A percentile compares a stretch with the other conserved stretches of the same genome.
phyloP scores from a whole-genome alignment of 2,329 filamentous ascomycete genomes.

The Teratosphaeria destructans region DNA sequence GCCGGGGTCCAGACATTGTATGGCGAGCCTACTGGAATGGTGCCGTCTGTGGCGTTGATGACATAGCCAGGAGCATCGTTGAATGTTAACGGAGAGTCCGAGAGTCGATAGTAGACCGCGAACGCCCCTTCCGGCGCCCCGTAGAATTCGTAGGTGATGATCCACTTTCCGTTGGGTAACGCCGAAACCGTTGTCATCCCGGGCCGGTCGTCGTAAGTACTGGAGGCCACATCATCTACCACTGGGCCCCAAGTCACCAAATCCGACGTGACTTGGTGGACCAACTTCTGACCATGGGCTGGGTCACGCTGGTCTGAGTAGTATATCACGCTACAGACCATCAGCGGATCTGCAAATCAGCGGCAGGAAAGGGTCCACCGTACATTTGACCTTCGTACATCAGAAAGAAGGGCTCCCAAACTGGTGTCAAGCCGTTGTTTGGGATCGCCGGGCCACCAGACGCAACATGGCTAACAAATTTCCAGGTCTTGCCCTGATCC shows the following conservation, averaged over 20 bases:
- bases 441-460: slow-evolving; percentile 51
- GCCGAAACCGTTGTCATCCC: slow-evolving; percentile 54
- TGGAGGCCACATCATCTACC: slow-evolving; percentile 53
- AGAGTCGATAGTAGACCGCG: slow-evolving; percentile 45
- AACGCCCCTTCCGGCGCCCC: slow-evolving; percentile 35
- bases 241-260: slow-evolving; percentile 49
- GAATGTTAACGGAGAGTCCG: slow-evolving; percentile 38
- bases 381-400: slow-evolving; percentile 46
- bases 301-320: slow-evolving; percentile 63
- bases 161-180: slow-evolving; percentile 50
- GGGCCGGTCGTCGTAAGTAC: slow-evolving; percentile 52
- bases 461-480: slow-evolving; percentile 57
- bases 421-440: slow-evolving; percentile 55
- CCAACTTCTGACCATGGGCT: slow-evolving; percentile 56
- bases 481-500: slow-evolving; percentile 53
- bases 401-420: slow-evolving; percentile 61
- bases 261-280: slow-evolving; percentile 53
- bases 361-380: too few species aligned
- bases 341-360: neutral
- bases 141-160: slow-evolving; percentile 56
- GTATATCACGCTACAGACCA: slow-evolving; percentile 43
- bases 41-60: slow-evolving; percentile 38
- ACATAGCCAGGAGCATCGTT: slow-evolving; percentile 29
- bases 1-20: slow-evolving; percentile 44
- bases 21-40: slow-evolving; percentile 36